Evolutionary conservation across 768 basidiomycete genomes (phyloP).

Genomic region (Suillus weaverae): DNA sequence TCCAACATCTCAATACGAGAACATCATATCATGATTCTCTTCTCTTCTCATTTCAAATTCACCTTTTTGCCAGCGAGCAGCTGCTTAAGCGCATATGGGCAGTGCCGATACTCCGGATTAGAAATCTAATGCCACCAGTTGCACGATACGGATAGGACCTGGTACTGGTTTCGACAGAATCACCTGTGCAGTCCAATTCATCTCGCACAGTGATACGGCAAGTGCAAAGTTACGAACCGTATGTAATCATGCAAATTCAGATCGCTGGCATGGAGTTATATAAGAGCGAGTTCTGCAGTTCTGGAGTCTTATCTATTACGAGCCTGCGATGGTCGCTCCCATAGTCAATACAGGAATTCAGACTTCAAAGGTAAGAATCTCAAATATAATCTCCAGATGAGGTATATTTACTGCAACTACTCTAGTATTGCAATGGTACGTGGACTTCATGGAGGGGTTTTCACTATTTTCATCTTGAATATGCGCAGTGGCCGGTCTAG

Average conservation of each 20-base stretch:
- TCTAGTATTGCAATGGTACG: constrained; percentile 1
- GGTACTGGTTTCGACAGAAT: neutral
- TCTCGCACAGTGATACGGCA: neutral
- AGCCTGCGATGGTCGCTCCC: neutral
- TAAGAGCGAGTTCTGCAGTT: neutral
- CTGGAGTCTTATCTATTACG: neutral
- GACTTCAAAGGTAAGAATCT: neutral
- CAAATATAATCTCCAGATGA: neutral
- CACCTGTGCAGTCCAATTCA: neutral
- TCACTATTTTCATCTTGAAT: neutral
- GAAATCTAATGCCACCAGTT: neutral
- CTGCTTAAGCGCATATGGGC: neutral
- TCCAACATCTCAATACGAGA: neutral
- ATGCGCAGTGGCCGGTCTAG: neutral
- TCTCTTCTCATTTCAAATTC: neutral
- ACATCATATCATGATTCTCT: neutral
- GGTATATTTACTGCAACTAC: neutral
- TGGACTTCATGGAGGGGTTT: neutral
- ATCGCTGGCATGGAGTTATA: no score
- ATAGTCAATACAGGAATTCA: neutral
- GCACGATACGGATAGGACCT: neutral
- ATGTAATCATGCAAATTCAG: neutral
- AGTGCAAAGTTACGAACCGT: neutral
- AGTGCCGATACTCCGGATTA: neutral
- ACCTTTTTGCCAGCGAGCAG: neutral